A percentile compares a stretch with the other conserved stretches of the same genome.
phyloP scores from a whole-genome alignment of 2,329 filamentous ascomycete genomes.

The Diplodia seriata region DNA sequence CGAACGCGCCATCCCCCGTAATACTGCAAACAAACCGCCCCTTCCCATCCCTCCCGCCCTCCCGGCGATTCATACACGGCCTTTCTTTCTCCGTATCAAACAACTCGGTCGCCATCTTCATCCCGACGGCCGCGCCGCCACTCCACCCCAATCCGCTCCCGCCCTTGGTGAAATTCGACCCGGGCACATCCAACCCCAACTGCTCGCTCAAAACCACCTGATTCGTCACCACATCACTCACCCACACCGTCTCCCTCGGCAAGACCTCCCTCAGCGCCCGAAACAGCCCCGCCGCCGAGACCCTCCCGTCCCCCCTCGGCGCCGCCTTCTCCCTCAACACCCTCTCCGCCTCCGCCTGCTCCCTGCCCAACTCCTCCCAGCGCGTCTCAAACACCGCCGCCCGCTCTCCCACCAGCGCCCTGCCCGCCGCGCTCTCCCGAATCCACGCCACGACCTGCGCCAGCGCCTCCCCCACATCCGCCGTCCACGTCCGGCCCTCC shows the following conservation, averaged over 20 bases:
- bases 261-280: slow-evolving; percentile 36
- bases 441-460: slow-evolving; percentile 40
- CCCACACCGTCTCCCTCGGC: slow-evolving; percentile 37
- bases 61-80: slow-evolving; percentile 48
- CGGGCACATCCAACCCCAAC: slow-evolving; percentile 16
- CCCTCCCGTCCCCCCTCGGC: slow-evolving; percentile 10
- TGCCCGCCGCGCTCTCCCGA: neutral
- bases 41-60: slow-evolving; percentile 39
- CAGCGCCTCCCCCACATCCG: slow-evolving; percentile 64
- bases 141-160: slow-evolving; percentile 38
- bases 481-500: slow-evolving; percentile 65
- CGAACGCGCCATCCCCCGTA: slow-evolving; percentile 64
- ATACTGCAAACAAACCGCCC: slow-evolving; percentile 57
- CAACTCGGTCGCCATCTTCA: slow-evolving; percentile 34
- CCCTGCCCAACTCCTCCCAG: slow-evolving; percentile 7
- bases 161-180: slow-evolving; percentile 34
- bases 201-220: slow-evolving; percentile 7
- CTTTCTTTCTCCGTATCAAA: slow-evolving; percentile 44
- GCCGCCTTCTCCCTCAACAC: neutral
- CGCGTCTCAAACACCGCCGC: neutral
- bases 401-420: neutral
- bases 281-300: slow-evolving; percentile 30
- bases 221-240: slow-evolving; percentile 24
- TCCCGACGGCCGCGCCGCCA: slow-evolving; percentile 36
- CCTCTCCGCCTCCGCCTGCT: neutral